A percentile compares a stretch with the other conserved stretches of the same genome.
These are phyloP conservation scores for Tulasnella sp. DNA, from an alignment of 768 basidiomycete genomes.

Conservation along the genomic window DNA sequence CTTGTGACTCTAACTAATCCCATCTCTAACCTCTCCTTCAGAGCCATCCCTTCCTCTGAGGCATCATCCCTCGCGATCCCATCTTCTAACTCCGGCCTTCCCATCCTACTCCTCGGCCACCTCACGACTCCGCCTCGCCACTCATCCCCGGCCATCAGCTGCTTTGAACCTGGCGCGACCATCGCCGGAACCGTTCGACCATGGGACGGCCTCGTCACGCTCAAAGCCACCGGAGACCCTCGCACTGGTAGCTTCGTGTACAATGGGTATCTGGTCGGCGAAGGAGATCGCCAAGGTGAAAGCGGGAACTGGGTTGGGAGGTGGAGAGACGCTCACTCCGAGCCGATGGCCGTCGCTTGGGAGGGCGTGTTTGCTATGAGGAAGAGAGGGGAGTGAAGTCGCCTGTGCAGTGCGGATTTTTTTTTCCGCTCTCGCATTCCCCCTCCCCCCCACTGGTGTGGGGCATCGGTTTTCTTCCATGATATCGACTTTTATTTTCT, in stretches of 20 bases:
- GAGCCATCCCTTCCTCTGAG: neutral
- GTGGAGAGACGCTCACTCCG: slow-evolving; percentile 3
- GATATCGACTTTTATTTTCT: neutral
- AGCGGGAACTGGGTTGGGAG: slow-evolving; percentile 22
- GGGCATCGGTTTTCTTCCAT: neutral
- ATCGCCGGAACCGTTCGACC: slow-evolving; percentile 11
- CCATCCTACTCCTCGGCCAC: neutral
- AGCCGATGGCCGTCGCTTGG: slow-evolving; percentile 2
- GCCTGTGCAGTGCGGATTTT: neutral
- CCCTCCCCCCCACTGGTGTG: neutral
- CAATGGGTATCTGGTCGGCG: slow-evolving; percentile 18
- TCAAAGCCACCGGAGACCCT: neutral
- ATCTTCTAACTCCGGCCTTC: neutral
- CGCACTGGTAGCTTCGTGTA: neutral
- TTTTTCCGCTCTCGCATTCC: neutral
- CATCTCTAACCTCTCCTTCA: neutral
- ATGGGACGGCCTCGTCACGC: slow-evolving; percentile 23
- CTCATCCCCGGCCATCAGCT: neutral
- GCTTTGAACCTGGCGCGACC: slow-evolving; percentile 8
- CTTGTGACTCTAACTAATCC: neutral
- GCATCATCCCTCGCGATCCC: neutral
- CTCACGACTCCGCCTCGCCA: neutral
- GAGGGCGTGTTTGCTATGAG: slow-evolving; percentile 21
- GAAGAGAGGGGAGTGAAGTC: slow-evolving; percentile 11
- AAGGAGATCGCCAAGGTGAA: neutral